phyloP scores from a whole-genome alignment of 139 green algal genomes.

The Chlorella vulgaris region DNA sequence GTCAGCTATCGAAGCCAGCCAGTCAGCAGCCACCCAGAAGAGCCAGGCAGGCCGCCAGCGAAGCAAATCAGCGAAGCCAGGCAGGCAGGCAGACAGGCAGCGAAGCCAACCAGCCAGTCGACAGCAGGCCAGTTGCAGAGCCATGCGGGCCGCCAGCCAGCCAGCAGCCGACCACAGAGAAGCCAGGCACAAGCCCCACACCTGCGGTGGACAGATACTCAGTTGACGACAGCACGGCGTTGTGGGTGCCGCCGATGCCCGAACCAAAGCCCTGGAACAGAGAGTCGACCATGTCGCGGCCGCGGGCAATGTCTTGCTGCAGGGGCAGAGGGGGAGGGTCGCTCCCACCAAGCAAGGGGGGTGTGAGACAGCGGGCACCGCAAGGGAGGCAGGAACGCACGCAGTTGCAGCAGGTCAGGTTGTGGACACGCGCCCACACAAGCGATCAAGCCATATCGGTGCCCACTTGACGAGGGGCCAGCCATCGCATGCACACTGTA shows the following conservation, averaged over 20 bases:
- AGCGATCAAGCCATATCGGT: too few species aligned
- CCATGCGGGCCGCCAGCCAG: background rate
- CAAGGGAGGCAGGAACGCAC: too few species aligned
- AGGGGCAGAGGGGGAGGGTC: background rate
- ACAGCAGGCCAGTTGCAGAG: background rate
- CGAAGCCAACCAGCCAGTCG: too few species aligned
- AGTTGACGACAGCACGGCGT: conserved; percentile 83
- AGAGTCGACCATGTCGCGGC: conserved; percentile 87
- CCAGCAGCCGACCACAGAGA: background rate
- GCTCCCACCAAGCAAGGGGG: background rate
- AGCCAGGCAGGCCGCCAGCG: too few species aligned
- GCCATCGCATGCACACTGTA: too few species aligned
- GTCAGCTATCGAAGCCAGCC: too few species aligned
- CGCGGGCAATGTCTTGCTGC: conserved; percentile 90
- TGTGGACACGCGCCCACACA: too few species aligned
- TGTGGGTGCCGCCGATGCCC: conserved; percentile 83
- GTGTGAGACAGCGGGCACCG: background rate
- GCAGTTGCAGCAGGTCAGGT: too few species aligned
- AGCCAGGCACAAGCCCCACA: background rate
- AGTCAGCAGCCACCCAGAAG: too few species aligned
- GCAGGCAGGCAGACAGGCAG: too few species aligned
- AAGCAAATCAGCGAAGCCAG: too few species aligned
- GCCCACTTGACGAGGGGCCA: too few species aligned
- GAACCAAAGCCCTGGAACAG: conserved; percentile 87
- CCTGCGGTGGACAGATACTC: conserved; percentile 87